phyloP scores from a whole-genome alignment of 208 protist species.

The Trypanosoma avium region DNA sequence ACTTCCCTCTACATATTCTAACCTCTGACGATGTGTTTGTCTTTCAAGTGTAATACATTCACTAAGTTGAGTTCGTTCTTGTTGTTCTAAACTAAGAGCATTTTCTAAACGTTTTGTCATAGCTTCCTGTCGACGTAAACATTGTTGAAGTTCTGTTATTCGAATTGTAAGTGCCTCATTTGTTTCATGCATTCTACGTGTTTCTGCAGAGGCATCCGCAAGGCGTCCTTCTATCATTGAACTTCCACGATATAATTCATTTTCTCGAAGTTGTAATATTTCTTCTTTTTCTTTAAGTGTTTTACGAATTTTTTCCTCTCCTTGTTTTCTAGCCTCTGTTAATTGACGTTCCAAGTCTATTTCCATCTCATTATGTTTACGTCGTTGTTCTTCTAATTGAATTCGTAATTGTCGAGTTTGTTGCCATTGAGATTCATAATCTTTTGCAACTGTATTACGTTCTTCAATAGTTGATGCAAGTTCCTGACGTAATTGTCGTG shows the following conservation, averaged over 20 bases:
- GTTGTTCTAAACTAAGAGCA: constrained; percentile 13
- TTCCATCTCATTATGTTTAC: constrained; percentile 17
- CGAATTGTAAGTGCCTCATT: constrained; percentile 17
- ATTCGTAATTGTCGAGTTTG: constrained; percentile 36
- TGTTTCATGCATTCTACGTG: constrained; percentile 17
- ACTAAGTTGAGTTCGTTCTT: constrained; percentile 9
- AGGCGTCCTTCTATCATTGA: constrained; percentile 25
- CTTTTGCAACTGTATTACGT: constrained; percentile 32
- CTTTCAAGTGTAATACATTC: constrained; percentile 13
- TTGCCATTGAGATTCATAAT: constrained; percentile 39
- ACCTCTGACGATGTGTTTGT: constrained; percentile 6
- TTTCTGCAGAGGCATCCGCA: constrained; percentile 12
- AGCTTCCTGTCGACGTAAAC: constrained; percentile 15
- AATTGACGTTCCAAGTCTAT: constrained; percentile 18
- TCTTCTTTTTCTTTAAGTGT: constrained; percentile 39
- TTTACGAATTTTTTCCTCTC: constrained; percentile 26
- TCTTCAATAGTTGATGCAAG: constrained; percentile 35
- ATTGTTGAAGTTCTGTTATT: constrained; percentile 21
- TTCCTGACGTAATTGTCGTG: constrained; percentile 38
- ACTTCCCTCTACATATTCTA: constrained; percentile 9
- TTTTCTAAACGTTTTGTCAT: constrained; percentile 25
- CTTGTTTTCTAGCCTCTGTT: constrained; percentile 13
- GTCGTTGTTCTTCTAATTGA: constrained; percentile 20
- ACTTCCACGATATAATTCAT: constrained; percentile 21
- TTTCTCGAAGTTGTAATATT: constrained; percentile 29